Base-by-base conservation (phyloP, 148 eudicot genomes). In the Pouteria glomerata region DNA sequence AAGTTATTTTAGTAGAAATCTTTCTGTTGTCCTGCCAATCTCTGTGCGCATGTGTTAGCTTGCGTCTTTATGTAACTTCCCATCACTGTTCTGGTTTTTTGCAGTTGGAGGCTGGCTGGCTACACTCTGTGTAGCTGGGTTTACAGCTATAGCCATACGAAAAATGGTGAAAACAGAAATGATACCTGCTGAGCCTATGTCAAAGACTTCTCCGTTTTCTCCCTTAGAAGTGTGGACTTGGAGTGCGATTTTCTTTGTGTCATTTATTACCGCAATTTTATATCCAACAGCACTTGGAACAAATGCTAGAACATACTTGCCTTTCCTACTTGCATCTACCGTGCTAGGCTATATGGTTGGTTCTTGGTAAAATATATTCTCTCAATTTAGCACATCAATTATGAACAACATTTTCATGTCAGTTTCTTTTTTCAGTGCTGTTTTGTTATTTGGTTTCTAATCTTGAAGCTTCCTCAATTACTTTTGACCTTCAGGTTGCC, bases 61-160 rank as follows among this genome's bases (percentile, higher is more conserved):
- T 27, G 18, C 42, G 61, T 51, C 19, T 58, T 51, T 55, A 37
- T 62, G 16, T 35, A 16, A 57, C 13, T 6, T 21, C 8, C 13
- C 39, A 21, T 60, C 29, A 68, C 63, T 70, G 26, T 72, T 23
- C 68, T 26, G 30, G 16, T 63, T 69, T 69, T 63, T 41, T 80
- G 77, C 87, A 96, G 99, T 85, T 87, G 99, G 80, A 65, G 99
- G 99, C n/a, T 96, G 99, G 97, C 78, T 92, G 64, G 99, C 99
- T 79, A 90, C 99, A 15, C 85, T 96, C 8, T 73, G 85, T 64
- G 99, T 92, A 23, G 99, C 99, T 58, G 99, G 90, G 67, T 96
- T 45, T 72, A 83, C 97, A 51, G 96, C 99, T 37, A 84, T 96
- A 72, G 89, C 97, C 61, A 96, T 96, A 45, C 79, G 99, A 73